Evolutionary conservation across 1,284 basidiomycete genomes (phyloP).

Genomic region (Sporisorium graminicola): DNA sequence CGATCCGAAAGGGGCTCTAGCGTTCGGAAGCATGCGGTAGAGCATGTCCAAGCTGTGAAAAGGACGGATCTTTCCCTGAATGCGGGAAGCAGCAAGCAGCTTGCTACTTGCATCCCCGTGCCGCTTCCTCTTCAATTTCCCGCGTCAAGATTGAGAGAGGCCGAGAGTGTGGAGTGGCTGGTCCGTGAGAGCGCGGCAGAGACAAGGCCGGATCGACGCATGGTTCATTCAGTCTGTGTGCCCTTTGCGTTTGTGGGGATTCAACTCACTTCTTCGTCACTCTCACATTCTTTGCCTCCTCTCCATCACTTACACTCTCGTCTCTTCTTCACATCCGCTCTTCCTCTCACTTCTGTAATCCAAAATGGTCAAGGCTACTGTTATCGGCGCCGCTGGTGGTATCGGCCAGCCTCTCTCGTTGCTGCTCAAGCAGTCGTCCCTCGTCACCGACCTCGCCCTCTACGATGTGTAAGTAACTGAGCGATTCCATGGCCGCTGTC

Average conservation of each 20-base stretch:
- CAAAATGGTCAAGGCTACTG: constrained; percentile 66
- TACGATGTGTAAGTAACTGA: constrained; percentile 89
- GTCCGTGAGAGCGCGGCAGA: neutral
- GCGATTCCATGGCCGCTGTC: neutral
- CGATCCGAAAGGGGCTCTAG: neutral
- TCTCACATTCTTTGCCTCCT: constrained; percentile 5
- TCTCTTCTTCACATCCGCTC: neutral
- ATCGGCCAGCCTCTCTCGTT: constrained; percentile 87
- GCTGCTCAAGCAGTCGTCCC: constrained; percentile 85
- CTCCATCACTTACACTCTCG: constrained; percentile 8
- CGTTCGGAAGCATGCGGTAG: constrained; percentile 9
- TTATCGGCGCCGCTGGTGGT: constrained; percentile 69
- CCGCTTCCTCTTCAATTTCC: constrained; percentile 3
- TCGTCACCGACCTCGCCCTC: constrained; percentile 80
- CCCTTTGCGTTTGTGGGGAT: neutral
- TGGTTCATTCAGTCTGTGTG: neutral
- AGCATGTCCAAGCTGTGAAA: neutral
- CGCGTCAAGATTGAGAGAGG: neutral
- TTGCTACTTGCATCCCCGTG: neutral
- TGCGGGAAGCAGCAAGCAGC: neutral
- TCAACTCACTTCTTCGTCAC: neutral
- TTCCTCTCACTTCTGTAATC: neutral
- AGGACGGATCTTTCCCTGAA: constrained; percentile 28
- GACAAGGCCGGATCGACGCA: constrained; percentile 11
- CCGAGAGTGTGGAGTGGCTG: constrained; percentile 12